Evolutionary conservation across 495 filamentous ascomycete species (phyloP), one percentile per base, ranked within the genome.

Genomic region (Aspergillus ostianus): DNA sequence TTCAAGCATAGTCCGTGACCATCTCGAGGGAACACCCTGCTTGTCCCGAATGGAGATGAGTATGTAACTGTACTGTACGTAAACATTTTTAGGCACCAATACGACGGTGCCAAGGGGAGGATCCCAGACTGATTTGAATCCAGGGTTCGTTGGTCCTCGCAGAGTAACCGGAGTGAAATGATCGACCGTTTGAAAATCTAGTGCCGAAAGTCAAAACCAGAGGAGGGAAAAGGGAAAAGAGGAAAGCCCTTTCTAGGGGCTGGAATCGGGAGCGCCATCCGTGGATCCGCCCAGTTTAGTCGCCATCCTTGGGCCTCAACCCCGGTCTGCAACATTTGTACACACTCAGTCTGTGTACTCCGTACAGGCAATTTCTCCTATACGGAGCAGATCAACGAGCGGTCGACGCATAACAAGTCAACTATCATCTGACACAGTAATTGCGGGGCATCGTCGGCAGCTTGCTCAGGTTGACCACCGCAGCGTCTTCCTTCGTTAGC

Each of bases 341-440:
- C 36, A 41, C 5, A 8, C 12, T 4, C 36, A 2, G 36, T 32
- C n/a, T n/a, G n/a, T n/a, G n/a, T 7, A 32, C 30, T 32, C 30
- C 8, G 30, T 7, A 12, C 10, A 7, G 6, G 30, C 30, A 32
- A 8, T 7, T 12, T 15, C 12, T 4, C 5, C 2, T 10, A 41
- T 41, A 41, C 36, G 36, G 4, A 41, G 36, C 36, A 41, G 36
- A 41, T 41, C 36, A 41, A 41, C 5, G 36, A 41, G 36, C 13
- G 36, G 36, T 5, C 36, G 36, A 41, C 36, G 36, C 36, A 41
- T 41, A 41, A 12, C 36, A 41, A 41, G 12, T 4, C 46, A 45
- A 52, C 30, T 45, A 61, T 67, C 64, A 67, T 67, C 60, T 67
- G 64, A 64, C 61, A 59, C 44, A 6, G 32, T 17, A 17, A 26